These are phyloP conservation scores for Claviceps sp. DNA, from an alignment of 2,329 filamentous ascomycete genomes.

Conservation along the genomic window DNA sequence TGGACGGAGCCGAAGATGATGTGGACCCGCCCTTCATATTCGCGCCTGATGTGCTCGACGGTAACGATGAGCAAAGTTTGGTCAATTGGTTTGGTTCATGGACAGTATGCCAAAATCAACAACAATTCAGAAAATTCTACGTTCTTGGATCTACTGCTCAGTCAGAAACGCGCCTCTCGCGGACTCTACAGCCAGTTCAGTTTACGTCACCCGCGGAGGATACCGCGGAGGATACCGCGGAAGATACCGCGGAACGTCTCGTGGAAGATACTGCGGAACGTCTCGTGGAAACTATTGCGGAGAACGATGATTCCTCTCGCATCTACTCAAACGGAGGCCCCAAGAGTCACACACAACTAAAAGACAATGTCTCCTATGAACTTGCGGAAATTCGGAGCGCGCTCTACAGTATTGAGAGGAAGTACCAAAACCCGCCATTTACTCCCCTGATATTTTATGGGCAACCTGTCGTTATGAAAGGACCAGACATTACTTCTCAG, in stretches of 20 bases:
- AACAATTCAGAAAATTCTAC: constrained; percentile 37
- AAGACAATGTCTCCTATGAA: not conserved
- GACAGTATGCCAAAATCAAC: constrained; percentile 34
- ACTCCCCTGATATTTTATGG: constrained; percentile 20
- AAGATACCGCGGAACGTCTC: no score
- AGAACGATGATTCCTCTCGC: not conserved
- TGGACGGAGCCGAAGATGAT: constrained; percentile 7
- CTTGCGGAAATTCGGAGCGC: not conserved
- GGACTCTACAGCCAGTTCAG: constrained; percentile 9
- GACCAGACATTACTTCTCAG: constrained; percentile 12
- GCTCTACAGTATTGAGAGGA: not conserved
- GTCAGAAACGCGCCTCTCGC: constrained; percentile 11
- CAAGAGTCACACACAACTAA: not conserved
- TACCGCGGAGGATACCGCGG: no score
- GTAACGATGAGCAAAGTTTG: constrained; percentile 47
- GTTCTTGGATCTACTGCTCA: constrained; percentile 35
- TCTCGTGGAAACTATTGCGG: not conserved
- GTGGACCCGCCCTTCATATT: constrained; percentile 25
- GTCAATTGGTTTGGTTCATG: constrained; percentile 51
- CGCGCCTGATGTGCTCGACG: constrained; percentile 34
- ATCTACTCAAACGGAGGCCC: not conserved
- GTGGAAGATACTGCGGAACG: no score
- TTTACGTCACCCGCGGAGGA: not conserved
- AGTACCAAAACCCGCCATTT: not conserved
- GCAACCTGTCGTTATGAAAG: constrained; percentile 28